Evolutionary conservation across 2,329 filamentous ascomycete genomes (phyloP), one percentile per base, ranked within the genome.

Genomic region (Dothistroma septosporum): DNA sequence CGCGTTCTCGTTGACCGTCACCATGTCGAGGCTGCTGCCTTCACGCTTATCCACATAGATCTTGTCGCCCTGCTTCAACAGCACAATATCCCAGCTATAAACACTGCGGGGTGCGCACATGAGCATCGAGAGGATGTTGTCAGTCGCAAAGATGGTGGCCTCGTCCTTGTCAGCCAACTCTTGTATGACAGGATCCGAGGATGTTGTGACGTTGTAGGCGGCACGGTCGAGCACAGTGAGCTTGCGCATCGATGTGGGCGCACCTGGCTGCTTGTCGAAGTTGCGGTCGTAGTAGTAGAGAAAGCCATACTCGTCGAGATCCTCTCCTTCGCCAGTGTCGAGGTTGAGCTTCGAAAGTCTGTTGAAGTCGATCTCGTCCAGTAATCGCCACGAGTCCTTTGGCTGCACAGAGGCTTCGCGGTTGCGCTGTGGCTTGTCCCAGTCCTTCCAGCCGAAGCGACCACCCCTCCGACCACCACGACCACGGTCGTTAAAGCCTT

Each of bases 1-100:
- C 10, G 94, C 94, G 78, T 99, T 99, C 82, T 99, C 94, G 79
- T 99, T 99, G 77, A 99, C 94, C 0, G 93, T 97, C 64, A 97
- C 92, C 86, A 97, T 91, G 79, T 99, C 94, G 55, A 99, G 86
- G 61, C 89, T 90, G 61, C 92, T 92, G 72, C 92, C 93, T 64
- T 97, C 92, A 68, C 94, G 91, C 87, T 99, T 99, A 84, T 99
- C 94, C 68, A 99, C 87, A 86, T 92, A 99, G 78, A 99, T 87
- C 85, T 97, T 97, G 86, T 92, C 90, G 76, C 90, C 91, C 76
- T 95, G 91, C 77, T 90, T 88, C 65, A 91, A 83, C 73, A 99
- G 95, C 74, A 99, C 89, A 71, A 99, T 88, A 78, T 99, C 94
- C 94, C 94, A 99, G 48, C 92, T 92, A 82, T 97, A 97, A 65